A percentile compares a stretch with the other conserved stretches of the same genome.
Conservation (phyloP, 2,329 filamentous ascomycete genomes). For the Orbilia oligospora region DNA sequence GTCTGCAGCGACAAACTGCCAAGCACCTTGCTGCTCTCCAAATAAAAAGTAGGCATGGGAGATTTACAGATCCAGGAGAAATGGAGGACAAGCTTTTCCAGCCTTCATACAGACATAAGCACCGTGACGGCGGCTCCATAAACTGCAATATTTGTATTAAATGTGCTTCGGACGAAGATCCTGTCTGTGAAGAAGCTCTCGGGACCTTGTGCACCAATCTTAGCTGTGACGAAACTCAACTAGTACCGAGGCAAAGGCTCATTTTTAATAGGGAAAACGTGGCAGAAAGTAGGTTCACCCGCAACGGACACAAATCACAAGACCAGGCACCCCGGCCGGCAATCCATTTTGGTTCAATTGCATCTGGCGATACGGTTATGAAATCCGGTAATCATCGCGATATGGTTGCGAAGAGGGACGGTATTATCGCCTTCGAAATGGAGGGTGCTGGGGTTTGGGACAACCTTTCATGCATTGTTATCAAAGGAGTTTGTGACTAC, state of each 20-base stretch:
- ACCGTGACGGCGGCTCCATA: slow-evolving; percentile 60
- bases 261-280: not conserved
- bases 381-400: slow-evolving; percentile 67
- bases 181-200: slow-evolving; percentile 63
- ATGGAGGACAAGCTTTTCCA: slow-evolving; percentile 64
- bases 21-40: no score
- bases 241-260: not conserved
- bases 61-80: slow-evolving; percentile 62
- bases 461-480: slow-evolving; percentile 64
- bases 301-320: not conserved
- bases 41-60: not conserved
- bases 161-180: slow-evolving; percentile 13
- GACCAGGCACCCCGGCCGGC: slow-evolving; percentile 51
- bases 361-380: slow-evolving; percentile 68
- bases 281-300: not conserved
- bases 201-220: not conserved
- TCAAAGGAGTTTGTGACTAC: slow-evolving; percentile 67
- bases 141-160: not conserved
- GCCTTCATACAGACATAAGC: slow-evolving; percentile 65
- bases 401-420: slow-evolving; percentile 63
- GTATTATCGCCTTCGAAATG: slow-evolving; percentile 66
- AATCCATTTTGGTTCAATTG: slow-evolving; percentile 67
- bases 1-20: not conserved
- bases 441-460: slow-evolving; percentile 65
- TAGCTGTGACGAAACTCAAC: slow-evolving; percentile 61